These are phyloP conservation scores for Mortierella hygrophila DNA, from an alignment of 192 early-diverging fungal genomes.

Conservation along the genomic window DNA sequence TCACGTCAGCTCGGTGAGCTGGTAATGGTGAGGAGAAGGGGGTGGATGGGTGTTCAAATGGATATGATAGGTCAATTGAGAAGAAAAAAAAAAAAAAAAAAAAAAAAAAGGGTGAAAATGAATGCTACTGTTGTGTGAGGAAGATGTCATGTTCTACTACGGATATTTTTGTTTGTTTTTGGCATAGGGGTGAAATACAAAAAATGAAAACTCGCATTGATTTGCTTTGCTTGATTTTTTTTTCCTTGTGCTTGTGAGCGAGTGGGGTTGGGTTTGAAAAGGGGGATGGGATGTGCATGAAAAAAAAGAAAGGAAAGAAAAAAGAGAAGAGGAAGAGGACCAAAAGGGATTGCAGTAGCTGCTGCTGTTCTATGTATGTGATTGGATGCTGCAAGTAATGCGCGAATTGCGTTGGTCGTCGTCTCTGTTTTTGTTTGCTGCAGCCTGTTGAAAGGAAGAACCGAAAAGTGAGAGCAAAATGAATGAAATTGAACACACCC, in stretches of 20 bases:
- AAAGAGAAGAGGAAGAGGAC: background rate
- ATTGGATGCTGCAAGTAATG: background rate
- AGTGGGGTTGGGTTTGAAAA: background rate
- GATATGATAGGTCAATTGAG: background rate
- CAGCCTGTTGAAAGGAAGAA: background rate
- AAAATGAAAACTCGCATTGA: background rate
- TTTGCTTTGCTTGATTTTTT: background rate
- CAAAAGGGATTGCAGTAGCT: background rate
- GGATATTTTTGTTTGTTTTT: background rate
- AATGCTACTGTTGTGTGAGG: background rate
- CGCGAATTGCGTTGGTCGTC: background rate
- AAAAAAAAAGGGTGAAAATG: background rate
- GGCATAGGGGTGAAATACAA: background rate
- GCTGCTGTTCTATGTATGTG: background rate
- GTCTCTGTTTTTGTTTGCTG: background rate
- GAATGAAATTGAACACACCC: background rate
- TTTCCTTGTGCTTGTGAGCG: background rate
- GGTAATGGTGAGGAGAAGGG: background rate
- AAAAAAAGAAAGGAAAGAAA: background rate
- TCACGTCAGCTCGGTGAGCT: background rate
- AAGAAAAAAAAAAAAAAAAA: background rate
- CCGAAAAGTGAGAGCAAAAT: background rate
- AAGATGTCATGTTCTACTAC: constrained; percentile 9
- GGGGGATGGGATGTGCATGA: background rate
- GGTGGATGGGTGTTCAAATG: background rate